These are phyloP conservation scores for Aureococcus anophagefferens DNA, from an alignment of 108 stramenopile genomes.

Conservation along the genomic window DNA sequence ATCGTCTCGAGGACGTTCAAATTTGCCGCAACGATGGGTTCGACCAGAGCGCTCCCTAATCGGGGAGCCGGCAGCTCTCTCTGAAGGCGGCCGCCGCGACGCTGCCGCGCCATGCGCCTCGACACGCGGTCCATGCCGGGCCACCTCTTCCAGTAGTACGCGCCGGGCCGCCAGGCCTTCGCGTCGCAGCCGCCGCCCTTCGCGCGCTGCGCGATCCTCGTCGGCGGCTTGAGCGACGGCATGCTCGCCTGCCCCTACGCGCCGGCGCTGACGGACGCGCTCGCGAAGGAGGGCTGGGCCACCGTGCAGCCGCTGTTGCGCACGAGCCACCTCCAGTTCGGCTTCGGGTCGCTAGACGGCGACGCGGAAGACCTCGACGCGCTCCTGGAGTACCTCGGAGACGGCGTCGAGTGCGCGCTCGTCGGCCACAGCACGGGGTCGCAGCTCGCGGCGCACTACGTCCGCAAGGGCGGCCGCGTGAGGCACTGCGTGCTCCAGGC, in stretches of 20 bases:
- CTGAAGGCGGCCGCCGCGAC: too few relatives aligned
- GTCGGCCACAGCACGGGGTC: constrained; percentile 89
- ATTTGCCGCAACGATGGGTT: too few relatives aligned
- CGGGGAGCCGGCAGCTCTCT: too few relatives aligned
- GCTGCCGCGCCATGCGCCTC: too few relatives aligned
- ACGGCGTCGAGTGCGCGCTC: constrained; percentile 27
- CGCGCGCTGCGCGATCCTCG: neutral
- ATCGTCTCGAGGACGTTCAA: too few relatives aligned
- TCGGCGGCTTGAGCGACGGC: neutral
- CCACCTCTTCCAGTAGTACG: neutral
- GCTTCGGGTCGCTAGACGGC: constrained; percentile 55
- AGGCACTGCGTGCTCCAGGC: constrained; percentile 69
- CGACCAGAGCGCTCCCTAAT: too few relatives aligned
- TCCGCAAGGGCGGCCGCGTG: constrained; percentile 44
- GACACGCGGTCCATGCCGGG: neutral
- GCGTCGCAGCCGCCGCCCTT: neutral
- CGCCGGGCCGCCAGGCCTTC: neutral
- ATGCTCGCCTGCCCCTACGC: neutral
- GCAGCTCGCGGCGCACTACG: constrained; percentile 73
- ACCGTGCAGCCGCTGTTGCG: constrained; percentile 68
- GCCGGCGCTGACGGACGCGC: neutral
- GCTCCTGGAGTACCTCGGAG: constrained; percentile 46
- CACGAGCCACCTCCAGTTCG: constrained; percentile 61
- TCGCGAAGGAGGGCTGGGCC: constrained; percentile 36
- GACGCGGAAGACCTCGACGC: constrained; percentile 49